Base-by-base conservation (phyloP, 148 eudicot species). In the Nepenthes mirabilis region DNA sequence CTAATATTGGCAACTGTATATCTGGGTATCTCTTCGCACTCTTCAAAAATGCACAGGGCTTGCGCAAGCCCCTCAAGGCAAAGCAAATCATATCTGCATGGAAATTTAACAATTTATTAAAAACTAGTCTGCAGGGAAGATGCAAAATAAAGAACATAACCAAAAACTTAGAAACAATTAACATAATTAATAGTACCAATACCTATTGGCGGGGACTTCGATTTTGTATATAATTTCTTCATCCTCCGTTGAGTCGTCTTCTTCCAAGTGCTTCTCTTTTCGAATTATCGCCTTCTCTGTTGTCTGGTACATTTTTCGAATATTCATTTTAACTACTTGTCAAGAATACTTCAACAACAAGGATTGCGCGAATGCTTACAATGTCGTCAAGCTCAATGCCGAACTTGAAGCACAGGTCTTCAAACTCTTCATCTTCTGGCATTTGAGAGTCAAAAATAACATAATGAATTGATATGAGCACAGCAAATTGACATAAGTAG, bases 351-450 rank as follows among this genome's bases (percentile, higher is more conserved):
- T 52, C 34, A 55, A 23, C 33, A 55, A 13, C 9, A 34, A 34
- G 10, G 34, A 23, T 11, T 49, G 34, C 2, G 12, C 34, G 43
- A 36, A 33, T 12, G 37, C 87, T 65, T 73, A 94, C 99, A 55
- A 94, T 84, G 60, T 86, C 99, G 72, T 94, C 99, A 11, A 94
- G 99, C 84, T 94, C 99, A 47, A 93, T 94, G 53, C 99, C 99
- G 48, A 89, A 94, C 50, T 76, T 71, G 65, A 89, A 94, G 81
- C 99, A 94, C 56, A 94, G 67, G 32, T 82, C 86, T 37, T 82
- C 96, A 52, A 89, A 89, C 62, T 83, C 83, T 59, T 72, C 63
- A 53, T 85, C 79, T 43, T 78, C 93, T 85, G 74, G 37, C 36
- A 68, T 48, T 58, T 43, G 14, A 36, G 12, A 55, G 40, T 2